These are phyloP conservation scores for Lepiota venenata DNA, from an alignment of 768 basidiomycete genomes.

Conservation along the genomic window DNA sequence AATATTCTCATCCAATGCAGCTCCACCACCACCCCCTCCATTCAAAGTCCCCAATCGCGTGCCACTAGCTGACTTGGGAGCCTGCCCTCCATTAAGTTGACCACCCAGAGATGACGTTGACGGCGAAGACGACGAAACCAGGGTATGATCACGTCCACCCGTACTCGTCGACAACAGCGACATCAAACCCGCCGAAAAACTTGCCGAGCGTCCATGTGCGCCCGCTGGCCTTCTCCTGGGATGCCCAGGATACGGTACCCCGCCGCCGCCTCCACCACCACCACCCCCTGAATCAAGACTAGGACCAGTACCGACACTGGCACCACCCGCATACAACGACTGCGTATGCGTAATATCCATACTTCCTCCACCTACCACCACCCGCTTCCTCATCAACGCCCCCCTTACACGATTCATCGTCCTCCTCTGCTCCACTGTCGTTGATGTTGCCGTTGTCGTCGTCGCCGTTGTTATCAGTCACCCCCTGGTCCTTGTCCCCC, in stretches of 20 bases:
- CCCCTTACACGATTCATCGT: constrained; percentile 46
- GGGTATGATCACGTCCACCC: background rate
- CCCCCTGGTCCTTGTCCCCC: too few species aligned
- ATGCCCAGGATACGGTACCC: background rate
- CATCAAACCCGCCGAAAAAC: constrained; percentile 11
- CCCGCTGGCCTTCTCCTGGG: background rate
- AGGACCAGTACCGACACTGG: background rate
- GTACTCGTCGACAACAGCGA: constrained; percentile 10
- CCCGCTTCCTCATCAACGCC: constrained; percentile 35
- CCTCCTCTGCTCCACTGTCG: constrained; percentile 36
- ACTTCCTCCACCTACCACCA: constrained; percentile 66
- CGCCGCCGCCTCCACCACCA: background rate
- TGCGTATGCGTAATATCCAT: constrained; percentile 73
- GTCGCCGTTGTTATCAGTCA: too few species aligned
- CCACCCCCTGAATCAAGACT: background rate
- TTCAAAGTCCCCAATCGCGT: constrained; percentile 17
- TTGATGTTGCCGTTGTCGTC: too few species aligned
- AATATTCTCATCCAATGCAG: constrained; percentile 24
- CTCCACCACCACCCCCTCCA: background rate
- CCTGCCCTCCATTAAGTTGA: background rate
- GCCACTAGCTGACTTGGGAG: constrained; percentile 8
- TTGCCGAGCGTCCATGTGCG: constrained; percentile 3
- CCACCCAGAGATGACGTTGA: background rate
- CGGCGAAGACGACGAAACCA: background rate
- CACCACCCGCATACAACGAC: constrained; percentile 21